These are phyloP conservation scores for Prunus mongolica DNA, from an alignment of 306 rosid species.

Conservation along the genomic window DNA sequence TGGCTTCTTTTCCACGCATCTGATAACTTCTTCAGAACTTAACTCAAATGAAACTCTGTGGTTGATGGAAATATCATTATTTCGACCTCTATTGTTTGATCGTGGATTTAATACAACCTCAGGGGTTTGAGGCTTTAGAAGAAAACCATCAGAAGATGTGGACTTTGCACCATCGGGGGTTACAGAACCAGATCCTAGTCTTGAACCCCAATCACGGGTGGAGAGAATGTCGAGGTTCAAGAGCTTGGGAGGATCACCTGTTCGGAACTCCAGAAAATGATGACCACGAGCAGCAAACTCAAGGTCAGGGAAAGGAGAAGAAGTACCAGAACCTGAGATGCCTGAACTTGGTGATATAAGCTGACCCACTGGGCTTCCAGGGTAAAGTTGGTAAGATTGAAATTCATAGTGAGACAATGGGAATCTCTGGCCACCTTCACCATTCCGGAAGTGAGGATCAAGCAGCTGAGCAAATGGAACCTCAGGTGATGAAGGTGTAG, in stretches of 20 bases:
- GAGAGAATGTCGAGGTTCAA: conserved; percentile 57
- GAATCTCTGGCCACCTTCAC: conserved; percentile 53
- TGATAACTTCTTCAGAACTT: conserved; percentile 25
- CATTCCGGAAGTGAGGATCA: conserved; percentile 46
- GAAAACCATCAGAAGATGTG: conserved; percentile 20
- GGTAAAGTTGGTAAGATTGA: conserved; percentile 84
- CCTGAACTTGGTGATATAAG: conserved; percentile 89
- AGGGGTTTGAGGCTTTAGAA: conserved; percentile 18
- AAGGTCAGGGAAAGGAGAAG: conserved; percentile 74
- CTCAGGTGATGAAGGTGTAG: conserved; percentile 96
- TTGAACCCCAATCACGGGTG: conserved; percentile 40
- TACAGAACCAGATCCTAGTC: conserved; percentile 38
- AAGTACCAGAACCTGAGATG: conserved; percentile 75
- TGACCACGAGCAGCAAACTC: conserved; percentile 42
- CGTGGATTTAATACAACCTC: conserved; percentile 15
- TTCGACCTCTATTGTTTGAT: conserved; percentile 17
- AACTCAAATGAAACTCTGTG: conserved; percentile 48
- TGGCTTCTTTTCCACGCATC: conserved; percentile 34
- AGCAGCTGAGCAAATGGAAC: conserved; percentile 95
- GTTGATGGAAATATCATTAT: conserved; percentile 16
- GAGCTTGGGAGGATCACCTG: conserved; percentile 60
- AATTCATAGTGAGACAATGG: conserved; percentile 73
- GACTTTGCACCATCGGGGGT: conserved; percentile 36
- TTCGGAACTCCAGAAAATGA: conserved; percentile 49
- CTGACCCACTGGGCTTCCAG: conserved; percentile 91